Conservation (phyloP, 148 eudicot genomes). For the Bassia scoparia region DNA sequence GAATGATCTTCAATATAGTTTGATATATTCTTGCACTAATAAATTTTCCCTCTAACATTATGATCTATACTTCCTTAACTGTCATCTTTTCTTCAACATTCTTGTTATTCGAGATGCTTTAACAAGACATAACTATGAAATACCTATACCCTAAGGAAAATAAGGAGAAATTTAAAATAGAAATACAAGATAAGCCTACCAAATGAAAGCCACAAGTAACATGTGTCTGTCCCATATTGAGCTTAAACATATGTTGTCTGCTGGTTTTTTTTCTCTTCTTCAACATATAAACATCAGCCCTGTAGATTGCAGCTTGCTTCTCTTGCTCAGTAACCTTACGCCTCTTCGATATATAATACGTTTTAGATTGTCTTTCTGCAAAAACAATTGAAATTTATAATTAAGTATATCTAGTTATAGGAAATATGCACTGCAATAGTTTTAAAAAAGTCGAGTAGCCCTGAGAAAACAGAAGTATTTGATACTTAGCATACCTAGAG, state of each 20-base stretch:
- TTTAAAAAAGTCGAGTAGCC: neutral
- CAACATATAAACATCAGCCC: neutral
- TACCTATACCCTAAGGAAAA: neutral
- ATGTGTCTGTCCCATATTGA: conserved; percentile 16
- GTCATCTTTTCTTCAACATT: neutral
- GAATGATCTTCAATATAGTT: no score
- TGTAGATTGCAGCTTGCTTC: neutral
- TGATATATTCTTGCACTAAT: no score
- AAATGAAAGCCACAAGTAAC: conserved; percentile 18
- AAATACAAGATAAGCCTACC: neutral
- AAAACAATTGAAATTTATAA: neutral
- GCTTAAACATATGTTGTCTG: neutral
- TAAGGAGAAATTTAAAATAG: neutral
- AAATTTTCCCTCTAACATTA: no score
- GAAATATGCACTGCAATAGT: no score
- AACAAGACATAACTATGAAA: neutral
- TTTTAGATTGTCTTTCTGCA: conserved; percentile 15
- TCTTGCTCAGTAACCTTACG: conserved; percentile 14
- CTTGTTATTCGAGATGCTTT: neutral
- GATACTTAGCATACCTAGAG: neutral
- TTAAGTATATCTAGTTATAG: neutral
- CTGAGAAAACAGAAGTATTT: neutral
- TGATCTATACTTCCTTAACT: no score
- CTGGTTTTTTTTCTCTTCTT: neutral
- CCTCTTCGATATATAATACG: conserved; percentile 1